A percentile compares a stretch with the other conserved stretches of the same genome.
Evolutionary conservation across 176 grass and related monocot genomes (phyloP).

Genomic region (Triticum monococcum): DNA sequence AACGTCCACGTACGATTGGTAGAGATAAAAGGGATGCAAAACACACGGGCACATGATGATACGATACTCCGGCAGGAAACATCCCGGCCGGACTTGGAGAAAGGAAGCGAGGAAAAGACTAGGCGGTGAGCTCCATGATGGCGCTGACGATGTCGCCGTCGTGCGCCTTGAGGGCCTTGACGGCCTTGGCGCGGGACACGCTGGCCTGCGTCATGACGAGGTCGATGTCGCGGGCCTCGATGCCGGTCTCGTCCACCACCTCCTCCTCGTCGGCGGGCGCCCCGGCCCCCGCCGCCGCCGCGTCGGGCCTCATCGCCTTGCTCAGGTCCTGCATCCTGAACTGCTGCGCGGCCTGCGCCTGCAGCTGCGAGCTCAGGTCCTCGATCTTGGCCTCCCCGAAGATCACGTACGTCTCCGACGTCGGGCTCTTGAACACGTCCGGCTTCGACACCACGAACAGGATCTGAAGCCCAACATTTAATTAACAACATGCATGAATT

Average conservation of each 20-base stretch:
- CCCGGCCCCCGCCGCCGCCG: slow-evolving; percentile 20
- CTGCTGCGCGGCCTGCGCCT: slow-evolving; percentile 86
- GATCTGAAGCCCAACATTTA: slow-evolving; percentile 37
- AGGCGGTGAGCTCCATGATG: slow-evolving; percentile 91
- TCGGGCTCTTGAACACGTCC: slow-evolving; percentile 92
- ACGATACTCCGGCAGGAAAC: background rate
- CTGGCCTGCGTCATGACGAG: slow-evolving; percentile 93
- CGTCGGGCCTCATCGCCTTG: slow-evolving; percentile 76
- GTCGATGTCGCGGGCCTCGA: slow-evolving; percentile 87
- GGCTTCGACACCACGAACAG: slow-evolving; percentile 88
- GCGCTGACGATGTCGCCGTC: slow-evolving; percentile 88
- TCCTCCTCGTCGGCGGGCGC: slow-evolving; percentile 70
- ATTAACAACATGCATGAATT: background rate
- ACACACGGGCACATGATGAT: background rate
- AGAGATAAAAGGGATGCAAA: background rate
- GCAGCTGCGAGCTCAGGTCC: slow-evolving; percentile 87
- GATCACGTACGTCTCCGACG: slow-evolving; percentile 85
- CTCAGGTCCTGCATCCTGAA: slow-evolving; percentile 91
- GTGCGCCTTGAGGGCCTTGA: slow-evolving; percentile 85
- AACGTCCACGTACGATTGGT: background rate
- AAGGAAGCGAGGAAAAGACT: background rate
- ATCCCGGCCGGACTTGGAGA: background rate
- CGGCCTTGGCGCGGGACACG: slow-evolving; percentile 71
- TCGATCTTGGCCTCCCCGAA: slow-evolving; percentile 95
- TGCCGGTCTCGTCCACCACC: slow-evolving; percentile 68